Evolutionary conservation across 2,329 filamentous ascomycete genomes (phyloP), one percentile per base, ranked within the genome.

Genomic region (Lasiodiplodia sp.): DNA sequence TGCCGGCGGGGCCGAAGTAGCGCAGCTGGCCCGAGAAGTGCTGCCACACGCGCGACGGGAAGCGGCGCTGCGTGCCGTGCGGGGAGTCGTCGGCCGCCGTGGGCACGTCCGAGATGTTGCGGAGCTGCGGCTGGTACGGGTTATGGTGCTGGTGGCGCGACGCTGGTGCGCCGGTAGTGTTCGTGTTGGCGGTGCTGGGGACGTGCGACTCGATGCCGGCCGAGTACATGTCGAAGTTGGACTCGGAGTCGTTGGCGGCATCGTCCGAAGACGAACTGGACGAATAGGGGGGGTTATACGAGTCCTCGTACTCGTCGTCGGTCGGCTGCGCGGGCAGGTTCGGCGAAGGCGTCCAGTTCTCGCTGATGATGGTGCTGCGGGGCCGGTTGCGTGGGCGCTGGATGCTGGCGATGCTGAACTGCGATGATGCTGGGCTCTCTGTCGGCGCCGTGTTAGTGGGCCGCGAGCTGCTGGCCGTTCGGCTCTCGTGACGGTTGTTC

Each of bases 311-410:
- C n/a, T 49, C 52, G 12, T 18, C 10, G 21, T 31, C 53, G 40
- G 23, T 11, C 5, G 44, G 52, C 7, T 52, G 28, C 2, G 34
- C 55, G 55, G 56, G 10, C 3, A 40, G 47, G 25, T 34, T 31
- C 21, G 55, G 53, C n/a, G 53, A 38, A 8, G 53, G 55, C 0
- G 65, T 18, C 44, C 47, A 67, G 49, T 64, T 65, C 8, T 63
- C 57, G 51, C 67, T 68, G 67, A 65, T 65, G 38, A 68, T 56
- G 21, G 66, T 68, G 58, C 51, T 63, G 49, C 49, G 67, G 34
- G 67, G 67, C 16, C 67, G 67, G 52, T 64, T 68, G 49, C 67
- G 67, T 2, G 67, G 67, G 6, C 67, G 67, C 34, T 44, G 67
- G 12, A 68, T 62, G 23, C 52, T 49, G 11, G 57, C 58, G 52